phyloP scores from a whole-genome alignment of 177 flowering plant species.

The Vitis hybrid region DNA sequence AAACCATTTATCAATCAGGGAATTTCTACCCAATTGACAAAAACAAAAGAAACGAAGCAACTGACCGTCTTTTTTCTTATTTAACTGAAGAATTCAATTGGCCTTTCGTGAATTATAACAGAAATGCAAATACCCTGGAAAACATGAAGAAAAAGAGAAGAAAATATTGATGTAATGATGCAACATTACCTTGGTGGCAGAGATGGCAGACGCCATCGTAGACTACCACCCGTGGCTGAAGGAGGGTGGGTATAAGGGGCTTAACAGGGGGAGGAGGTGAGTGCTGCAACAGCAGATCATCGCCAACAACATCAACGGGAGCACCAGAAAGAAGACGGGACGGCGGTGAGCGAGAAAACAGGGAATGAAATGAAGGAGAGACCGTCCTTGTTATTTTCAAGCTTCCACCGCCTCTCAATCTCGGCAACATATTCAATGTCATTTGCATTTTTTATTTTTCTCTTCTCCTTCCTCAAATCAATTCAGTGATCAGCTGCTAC shows the following conservation, averaged over 20 bases:
- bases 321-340: constrained; percentile 10
- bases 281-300: constrained; percentile 15
- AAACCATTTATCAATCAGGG: too few species aligned
- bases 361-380: too few species aligned
- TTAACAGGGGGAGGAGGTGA: constrained; percentile 18
- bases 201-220: constrained; percentile 95
- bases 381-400: too few species aligned
- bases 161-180: background rate
- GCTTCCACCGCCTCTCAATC: too few species aligned
- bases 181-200: constrained; percentile 64
- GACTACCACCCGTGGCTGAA: constrained; percentile 81
- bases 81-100: too few species aligned
- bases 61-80: too few species aligned
- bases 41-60: background rate
- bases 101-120: background rate
- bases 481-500: too few species aligned
- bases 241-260: constrained; percentile 37
- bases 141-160: background rate
- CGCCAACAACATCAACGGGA: constrained; percentile 16
- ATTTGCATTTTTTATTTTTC: too few species aligned
- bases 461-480: too few species aligned
- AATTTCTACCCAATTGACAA: too few species aligned
- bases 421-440: too few species aligned
- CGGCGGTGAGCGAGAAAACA: constrained; percentile 6
- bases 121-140: background rate